Percentiles rank a stretch among this genome's conserved stretches.
These are phyloP conservation scores for Xylariales sp. DNA, from an alignment of 2,329 filamentous ascomycete species.

Conservation along the genomic window DNA sequence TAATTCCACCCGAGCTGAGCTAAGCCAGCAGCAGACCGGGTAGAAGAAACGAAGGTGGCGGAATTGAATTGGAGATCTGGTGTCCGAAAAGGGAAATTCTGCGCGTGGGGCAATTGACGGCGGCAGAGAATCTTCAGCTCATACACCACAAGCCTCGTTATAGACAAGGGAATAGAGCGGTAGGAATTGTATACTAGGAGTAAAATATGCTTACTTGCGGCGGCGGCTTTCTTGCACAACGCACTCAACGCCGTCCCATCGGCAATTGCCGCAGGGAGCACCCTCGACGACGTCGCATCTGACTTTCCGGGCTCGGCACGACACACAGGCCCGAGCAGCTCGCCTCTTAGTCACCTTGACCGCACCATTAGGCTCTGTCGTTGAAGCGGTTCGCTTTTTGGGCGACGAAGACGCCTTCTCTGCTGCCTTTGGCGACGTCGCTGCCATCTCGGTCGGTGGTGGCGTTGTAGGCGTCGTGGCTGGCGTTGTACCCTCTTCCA, in stretches of 20 bases:
- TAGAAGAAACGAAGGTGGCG: conserved; percentile 18
- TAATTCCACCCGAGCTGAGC: conserved; percentile 7
- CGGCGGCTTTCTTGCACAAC: conserved; percentile 83
- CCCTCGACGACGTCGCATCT: conserved; percentile 93
- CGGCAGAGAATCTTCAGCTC: conserved; percentile 15
- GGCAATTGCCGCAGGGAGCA: conserved; percentile 87
- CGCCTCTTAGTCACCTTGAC: conserved; percentile 76
- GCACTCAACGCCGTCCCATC: conserved; percentile 82
- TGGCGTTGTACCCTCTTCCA: conserved; percentile 35
- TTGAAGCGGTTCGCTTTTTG: conserved; percentile 50
- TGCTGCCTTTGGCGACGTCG: conserved; percentile 36
- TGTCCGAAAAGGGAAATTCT: conserved; percentile 37
- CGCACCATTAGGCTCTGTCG: conserved; percentile 50
- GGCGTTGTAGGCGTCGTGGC: conserved; percentile 23
- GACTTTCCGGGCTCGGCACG: conserved; percentile 87
- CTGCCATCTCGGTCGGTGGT: conserved; percentile 14
- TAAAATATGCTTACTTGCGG: conserved; percentile 74
- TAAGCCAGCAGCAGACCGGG: conserved; percentile 6
- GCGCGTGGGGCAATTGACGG: conserved; percentile 26
- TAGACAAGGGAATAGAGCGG: not conserved
- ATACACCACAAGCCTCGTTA: not conserved
- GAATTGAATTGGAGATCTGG: conserved; percentile 39
- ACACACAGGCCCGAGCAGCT: conserved; percentile 88
- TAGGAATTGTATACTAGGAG: conserved; percentile 28
- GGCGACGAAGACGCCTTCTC: conserved; percentile 40